Conservation (phyloP, 208 protist species). For the Crithidia brevicula region DNA sequence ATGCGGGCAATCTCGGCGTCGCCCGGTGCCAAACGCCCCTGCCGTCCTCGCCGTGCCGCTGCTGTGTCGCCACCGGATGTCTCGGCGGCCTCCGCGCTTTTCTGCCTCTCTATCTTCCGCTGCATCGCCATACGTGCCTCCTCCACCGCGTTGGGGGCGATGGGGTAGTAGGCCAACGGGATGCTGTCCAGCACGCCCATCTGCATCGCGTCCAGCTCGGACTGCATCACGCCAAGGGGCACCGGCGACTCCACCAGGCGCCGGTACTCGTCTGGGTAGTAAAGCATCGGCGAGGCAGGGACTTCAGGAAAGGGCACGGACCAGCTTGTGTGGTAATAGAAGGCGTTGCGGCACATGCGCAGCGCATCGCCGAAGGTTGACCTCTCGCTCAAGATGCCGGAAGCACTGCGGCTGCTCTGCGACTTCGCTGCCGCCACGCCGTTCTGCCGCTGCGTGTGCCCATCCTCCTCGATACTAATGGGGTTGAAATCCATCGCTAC, state of each 20-base stretch:
- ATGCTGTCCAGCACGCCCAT: constrained; percentile 68
- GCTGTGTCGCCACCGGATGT: constrained; percentile 36
- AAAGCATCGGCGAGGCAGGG: constrained; percentile 63
- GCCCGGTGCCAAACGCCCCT: constrained; percentile 36
- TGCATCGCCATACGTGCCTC: constrained; percentile 46
- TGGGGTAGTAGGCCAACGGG: constrained; percentile 68
- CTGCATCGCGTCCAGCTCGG: constrained; percentile 82
- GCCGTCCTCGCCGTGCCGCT: constrained; percentile 33
- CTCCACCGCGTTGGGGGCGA: constrained; percentile 47
- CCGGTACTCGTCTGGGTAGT: constrained; percentile 57
- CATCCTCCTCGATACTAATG: constrained; percentile 69
- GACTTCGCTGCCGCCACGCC: constrained; percentile 2
- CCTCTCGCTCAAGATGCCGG: constrained; percentile 15
- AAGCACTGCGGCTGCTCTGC: constrained; percentile 17
- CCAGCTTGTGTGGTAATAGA: constrained; percentile 77
- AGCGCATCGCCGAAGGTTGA: constrained; percentile 44
- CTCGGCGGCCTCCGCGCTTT: constrained; percentile 39
- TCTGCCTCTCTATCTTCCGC: constrained; percentile 23
- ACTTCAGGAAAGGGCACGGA: constrained; percentile 59
- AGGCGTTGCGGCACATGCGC: constrained; percentile 61
- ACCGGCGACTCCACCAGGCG: constrained; percentile 43
- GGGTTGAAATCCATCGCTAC: constrained; percentile 77
- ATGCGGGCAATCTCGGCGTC: constrained; percentile 76
- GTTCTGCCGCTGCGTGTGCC: constrained; percentile 19
- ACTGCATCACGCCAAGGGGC: constrained; percentile 72